Evolutionary conservation across 2,329 filamentous ascomycete genomes (phyloP), one percentile per base, ranked within the genome.

Genomic region (Colletotrichum spaethianum): DNA sequence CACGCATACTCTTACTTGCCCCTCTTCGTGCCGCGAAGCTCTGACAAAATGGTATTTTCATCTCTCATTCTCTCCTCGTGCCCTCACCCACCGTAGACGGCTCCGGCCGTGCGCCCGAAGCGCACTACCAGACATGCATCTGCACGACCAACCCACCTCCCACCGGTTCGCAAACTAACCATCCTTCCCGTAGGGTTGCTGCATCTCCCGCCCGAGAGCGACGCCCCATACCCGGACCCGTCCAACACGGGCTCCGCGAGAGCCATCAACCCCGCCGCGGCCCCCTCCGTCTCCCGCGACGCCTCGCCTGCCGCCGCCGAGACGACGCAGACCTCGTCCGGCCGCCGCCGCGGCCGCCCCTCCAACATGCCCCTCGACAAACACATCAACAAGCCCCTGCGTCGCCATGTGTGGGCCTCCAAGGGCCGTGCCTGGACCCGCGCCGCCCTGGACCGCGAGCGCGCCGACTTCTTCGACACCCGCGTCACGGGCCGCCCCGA

Each of bases 401-500:
- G 88, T 55, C 86, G 86, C 0, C 92, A 93, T 76, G 83, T 87
- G 66, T 95, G 93, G 93, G 84, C 84, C 16, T 90, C 91, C 68
- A 88, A 87, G 73, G 86, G 87, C 64, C 89, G 89, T 26, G 82
- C 84, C 20, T 97, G 93, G 93, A 95, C 93, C 1, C 90, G 88
- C n/a, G 79, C 83, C 20, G 85, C 92, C 64, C 85, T 98, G 2
- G 89, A 91, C 70, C 87, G 86, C 40, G 94, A 98, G 82, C 89
- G 96, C 60, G 84, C 83, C 60, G 94, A 94, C 73, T 98, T 97
- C 86, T 98, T 97, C 82, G 95, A 98, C 73, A 98, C 95, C 1
- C 87, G 94, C 57, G 94, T 97, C 20, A 93, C 93, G 0, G 94
- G 94, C 2, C 88, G 90, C 4, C 78, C 87, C 5, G 94, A 98